Evolutionary conservation across 2,329 filamentous ascomycete genomes (phyloP), one percentile per base, ranked within the genome.

Genomic region (Stachybotrys echinatus): DNA sequence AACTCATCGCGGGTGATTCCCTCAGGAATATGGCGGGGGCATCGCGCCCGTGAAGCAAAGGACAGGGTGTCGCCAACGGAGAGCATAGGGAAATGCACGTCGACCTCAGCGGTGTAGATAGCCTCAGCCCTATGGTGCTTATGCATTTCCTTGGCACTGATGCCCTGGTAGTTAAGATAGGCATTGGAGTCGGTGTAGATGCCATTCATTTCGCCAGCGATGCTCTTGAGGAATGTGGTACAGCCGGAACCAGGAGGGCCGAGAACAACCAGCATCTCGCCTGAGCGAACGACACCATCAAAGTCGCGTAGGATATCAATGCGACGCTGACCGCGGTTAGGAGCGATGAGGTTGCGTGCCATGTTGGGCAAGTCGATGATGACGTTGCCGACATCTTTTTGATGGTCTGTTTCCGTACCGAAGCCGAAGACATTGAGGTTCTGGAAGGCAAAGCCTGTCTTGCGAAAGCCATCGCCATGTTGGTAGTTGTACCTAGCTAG

Each of bases 221-320:
- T 48, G 18, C 55, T 54, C 51, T 85, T 86, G 42, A 88, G 68
- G 52, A 88, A 81, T 1, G 84, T 87, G 19, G 83, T 83, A 58
- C 84, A 88, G 22, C 79, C 79, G 1, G 60, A 59, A 7, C 66
- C 66, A 10, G 79, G 84, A 50, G 83, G 83, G 12, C 84, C 84
- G 22, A 88, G 72, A 3, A 87, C 84, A 17, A 87, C 80, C 31
- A 87, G 66, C 80, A 87, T 84, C 71, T 88, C 84, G 34, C 84
- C 84, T 52, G 75, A 77, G 59, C 79, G 72, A 5, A 87, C 79
- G 0, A 86, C 57, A n/a, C 83, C 83, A 55, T 86, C 81, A 50
- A 84, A 79, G 57, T 78, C 69, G 51, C 74, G 76, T 47, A 87
- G 67, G 56, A 87, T 87, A 3, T 60, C 56, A 18, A 60, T 60